These are phyloP conservation scores for Ensete ventricosum DNA, from an alignment of 176 grass and related monocot genomes.

Conservation along the genomic window DNA sequence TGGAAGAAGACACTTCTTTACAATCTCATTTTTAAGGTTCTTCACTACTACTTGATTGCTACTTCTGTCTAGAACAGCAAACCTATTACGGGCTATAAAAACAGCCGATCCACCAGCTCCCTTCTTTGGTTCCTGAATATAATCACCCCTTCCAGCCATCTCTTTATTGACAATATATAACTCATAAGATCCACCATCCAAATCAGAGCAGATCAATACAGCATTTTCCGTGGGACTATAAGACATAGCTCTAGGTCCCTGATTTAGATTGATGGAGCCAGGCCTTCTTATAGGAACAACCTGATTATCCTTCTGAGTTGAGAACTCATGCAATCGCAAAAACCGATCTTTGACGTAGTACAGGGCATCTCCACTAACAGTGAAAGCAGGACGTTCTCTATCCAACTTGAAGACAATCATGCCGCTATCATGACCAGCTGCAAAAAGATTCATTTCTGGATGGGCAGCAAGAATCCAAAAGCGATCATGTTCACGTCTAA, in stretches of 20 bases:
- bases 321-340: constrained; percentile 53
- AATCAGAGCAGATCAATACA: constrained; percentile 74
- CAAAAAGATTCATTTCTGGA: constrained; percentile 93
- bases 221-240: constrained; percentile 91
- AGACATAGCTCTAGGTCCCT: constrained; percentile 62
- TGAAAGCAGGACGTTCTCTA: constrained; percentile 74
- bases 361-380: constrained; percentile 55
- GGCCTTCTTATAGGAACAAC: constrained; percentile 62
- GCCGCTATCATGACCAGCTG: constrained; percentile 92
- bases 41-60: constrained; percentile 76
- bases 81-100: constrained; percentile 77
- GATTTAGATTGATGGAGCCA: constrained; percentile 70
- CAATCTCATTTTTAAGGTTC: constrained; percentile 81
- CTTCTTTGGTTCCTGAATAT: constrained; percentile 74
- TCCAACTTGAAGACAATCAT: constrained; percentile 95
- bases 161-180: constrained; percentile 72
- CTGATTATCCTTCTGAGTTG: constrained; percentile 66
- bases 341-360: constrained; percentile 92
- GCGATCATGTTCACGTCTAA: constrained; percentile 78
- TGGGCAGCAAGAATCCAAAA: constrained; percentile 95
- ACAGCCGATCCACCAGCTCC: constrained; percentile 67
- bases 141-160: constrained; percentile 58
- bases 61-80: constrained; percentile 84
- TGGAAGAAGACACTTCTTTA: constrained; percentile 80
- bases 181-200: constrained; percentile 81